Percentiles rank a stretch among this genome's conserved stretches.
Evolutionary conservation across 202 grass and related monocot species (phyloP).

Genomic region (Carex sylvatica): DNA sequence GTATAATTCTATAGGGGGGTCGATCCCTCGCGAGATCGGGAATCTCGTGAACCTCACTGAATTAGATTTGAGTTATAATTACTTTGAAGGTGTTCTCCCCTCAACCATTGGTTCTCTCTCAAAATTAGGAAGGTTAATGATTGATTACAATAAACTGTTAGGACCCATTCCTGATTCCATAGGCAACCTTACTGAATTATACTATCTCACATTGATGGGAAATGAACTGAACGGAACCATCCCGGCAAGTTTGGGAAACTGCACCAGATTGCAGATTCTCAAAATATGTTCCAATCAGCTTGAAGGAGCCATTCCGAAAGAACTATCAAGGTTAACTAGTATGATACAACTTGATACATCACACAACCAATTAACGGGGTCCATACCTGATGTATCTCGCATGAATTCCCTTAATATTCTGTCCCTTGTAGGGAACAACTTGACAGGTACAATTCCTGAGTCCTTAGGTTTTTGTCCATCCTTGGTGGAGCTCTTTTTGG

Average conservation of each 20-base stretch:
- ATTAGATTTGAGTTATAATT: constrained; percentile 3
- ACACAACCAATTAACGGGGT: not conserved
- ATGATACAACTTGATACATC: not conserved
- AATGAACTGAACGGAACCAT: constrained; percentile 44
- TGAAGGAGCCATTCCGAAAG: not conserved
- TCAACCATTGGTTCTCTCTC: constrained; percentile 16
- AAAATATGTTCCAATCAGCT: not conserved
- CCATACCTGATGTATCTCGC: not conserved
- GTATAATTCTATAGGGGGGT: not conserved
- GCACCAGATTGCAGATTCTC: not conserved
- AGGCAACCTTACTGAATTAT: constrained; percentile 29
- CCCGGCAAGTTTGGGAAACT: not conserved
- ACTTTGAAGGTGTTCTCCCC: constrained; percentile 27
- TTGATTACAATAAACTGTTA: constrained; percentile 18
- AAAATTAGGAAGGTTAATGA: not conserved
- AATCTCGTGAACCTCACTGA: constrained; percentile 12
- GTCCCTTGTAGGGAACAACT: not conserved
- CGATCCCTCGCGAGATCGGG: not conserved
- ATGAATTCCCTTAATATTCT: not conserved
- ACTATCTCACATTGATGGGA: not conserved
- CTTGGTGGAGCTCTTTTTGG: not conserved
- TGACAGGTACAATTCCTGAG: not conserved
- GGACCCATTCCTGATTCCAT: constrained; percentile 11
- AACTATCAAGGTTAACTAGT: not conserved
- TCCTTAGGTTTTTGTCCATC: not conserved